These are phyloP conservation scores for Mitragyna speciosa DNA, from an alignment of 257 asterid genomes.

Conservation along the genomic window DNA sequence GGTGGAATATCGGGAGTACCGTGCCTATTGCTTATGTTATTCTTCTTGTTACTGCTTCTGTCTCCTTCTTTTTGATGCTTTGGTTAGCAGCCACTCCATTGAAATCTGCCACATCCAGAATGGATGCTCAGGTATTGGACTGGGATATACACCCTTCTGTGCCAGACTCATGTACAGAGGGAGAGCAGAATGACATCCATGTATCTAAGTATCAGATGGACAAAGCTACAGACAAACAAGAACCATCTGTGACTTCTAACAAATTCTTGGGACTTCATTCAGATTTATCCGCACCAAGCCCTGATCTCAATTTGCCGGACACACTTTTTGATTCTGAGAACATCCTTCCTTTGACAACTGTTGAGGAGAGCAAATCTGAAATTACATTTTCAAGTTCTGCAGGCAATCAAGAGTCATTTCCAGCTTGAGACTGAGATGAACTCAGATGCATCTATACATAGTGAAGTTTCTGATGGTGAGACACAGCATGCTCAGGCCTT, in stretches of 20 bases:
- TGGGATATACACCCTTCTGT: conserved; percentile 38
- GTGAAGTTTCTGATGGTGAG: conserved; percentile 41
- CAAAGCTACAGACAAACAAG: conserved; percentile 40
- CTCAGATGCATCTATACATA: conserved; percentile 25
- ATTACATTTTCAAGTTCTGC: conserved; percentile 34
- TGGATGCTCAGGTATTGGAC: conserved; percentile 44
- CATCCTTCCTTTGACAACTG: conserved; percentile 36
- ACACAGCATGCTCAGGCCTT: conserved; percentile 24
- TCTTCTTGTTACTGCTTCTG: conserved; percentile 58
- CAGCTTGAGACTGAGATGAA: conserved; percentile 29
- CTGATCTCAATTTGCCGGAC: conserved; percentile 59
- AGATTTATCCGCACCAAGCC: conserved; percentile 32
- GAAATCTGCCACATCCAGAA: conserved; percentile 66
- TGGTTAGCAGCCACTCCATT: conserved; percentile 87
- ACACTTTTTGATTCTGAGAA: conserved; percentile 50
- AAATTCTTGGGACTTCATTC: conserved; percentile 35
- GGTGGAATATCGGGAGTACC: conserved; percentile 64
- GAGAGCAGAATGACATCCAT: conserved; percentile 35
- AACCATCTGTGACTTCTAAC: conserved; percentile 33
- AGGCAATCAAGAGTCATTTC: conserved; percentile 32
- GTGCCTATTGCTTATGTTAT: conserved; percentile 61
- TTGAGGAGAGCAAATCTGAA: conserved; percentile 56
- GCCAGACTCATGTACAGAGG: conserved; percentile 33
- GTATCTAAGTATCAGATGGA: conserved; percentile 41
- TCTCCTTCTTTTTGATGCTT: conserved; percentile 69